Base-by-base conservation (phyloP, 192 early-diverging fungal genomes). In the Podila epigama region DNA sequence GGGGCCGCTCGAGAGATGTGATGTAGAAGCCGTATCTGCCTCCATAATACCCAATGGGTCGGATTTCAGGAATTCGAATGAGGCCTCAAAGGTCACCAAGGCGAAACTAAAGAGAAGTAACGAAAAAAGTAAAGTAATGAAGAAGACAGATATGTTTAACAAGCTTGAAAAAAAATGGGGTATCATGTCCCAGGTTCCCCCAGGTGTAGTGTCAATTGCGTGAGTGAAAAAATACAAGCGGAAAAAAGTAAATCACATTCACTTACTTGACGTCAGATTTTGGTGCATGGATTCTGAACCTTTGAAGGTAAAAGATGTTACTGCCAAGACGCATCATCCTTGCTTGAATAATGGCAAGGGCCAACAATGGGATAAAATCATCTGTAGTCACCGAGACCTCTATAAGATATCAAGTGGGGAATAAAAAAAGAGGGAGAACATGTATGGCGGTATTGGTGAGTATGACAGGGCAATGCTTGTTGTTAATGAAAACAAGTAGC, bases 321-420 rank as follows among this genome's bases (percentile, higher is more conserved):
- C 84, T 87, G 9, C 72, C 84, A 16, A 85, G 39, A 4, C 70
- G 36, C 60, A 75, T 62, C 48, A 87, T 68, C 25, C 69, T 56
- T 18, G 75, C 72, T 20, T 85, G 82, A 27, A 83, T 68, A 51
- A 85, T 79, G 10, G 83, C 84, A 67, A 79, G 80, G n/a, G 84
- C 82, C 15, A 84, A 61, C 20, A 87, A 55, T 25, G 86, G 86
- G 33, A 87, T 87, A 56, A 87, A 78, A 29, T 87, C 84, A 61
- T 87, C 86, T 5, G 86, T 82, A 0, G 86, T 87, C 8, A 87
- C 81, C 15, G 77, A 82, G 3, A 80, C 73, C 18, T 71, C 69
- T 75, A 65, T 41, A 35, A 48, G 36, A 54, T 64, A 54, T 54
- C n/a, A n/a, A n/a, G n/a, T n/a, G n/a, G n/a, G n/a, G n/a, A n/a